Base-by-base conservation (phyloP, 1,139 yeast species). In the Diutina siamensis region DNA sequence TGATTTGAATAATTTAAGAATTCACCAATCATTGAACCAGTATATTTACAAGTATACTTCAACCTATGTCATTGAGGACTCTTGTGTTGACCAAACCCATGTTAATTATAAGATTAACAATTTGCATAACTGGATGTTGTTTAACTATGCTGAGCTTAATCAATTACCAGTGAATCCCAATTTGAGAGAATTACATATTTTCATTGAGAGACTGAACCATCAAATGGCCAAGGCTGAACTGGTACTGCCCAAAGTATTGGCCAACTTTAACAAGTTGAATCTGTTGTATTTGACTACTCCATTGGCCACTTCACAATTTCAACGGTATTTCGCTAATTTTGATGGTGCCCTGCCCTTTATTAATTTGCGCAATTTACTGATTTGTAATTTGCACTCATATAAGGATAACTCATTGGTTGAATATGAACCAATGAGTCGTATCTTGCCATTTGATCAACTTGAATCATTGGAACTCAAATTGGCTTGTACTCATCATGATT, bases 61-160 rank as follows among this genome's bases (percentile, higher is more conserved):
- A 15, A 53, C 50, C 15, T 57, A 52, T 46, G 47, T 51, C 4
- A 56, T 25, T 34, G 53, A 48, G 40, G 48, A 48, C 40, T 46
- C 17, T 20, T 20, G 28, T 45, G 45, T 34, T 36, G 44, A 34
- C 40, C 32, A 27, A 46, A 35, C 51, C 47, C 45, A 44, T 22
- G 32, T 36, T 27, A 28, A 33, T 27, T 38, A 44, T 13, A 56
- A 55, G 44, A 51, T 57, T 15, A 53, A 49, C 40, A 55, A 56
- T 44, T 52, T 60, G 44, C 50, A 46, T 21, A 59, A 59, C 50
- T 59, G 64, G 63, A 52, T 54, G 31, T 51, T 58, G 2, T 53
- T 56, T 36, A 57, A 56, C 45, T 50, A 54, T 32, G 46, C 51
- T 20, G 64, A 60, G 45, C 51, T 59, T 44, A 35, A 47, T n/a